Evolutionary conservation across 495 filamentous ascomycete genomes (phyloP).

Genomic region (Evernia prunastri): DNA sequence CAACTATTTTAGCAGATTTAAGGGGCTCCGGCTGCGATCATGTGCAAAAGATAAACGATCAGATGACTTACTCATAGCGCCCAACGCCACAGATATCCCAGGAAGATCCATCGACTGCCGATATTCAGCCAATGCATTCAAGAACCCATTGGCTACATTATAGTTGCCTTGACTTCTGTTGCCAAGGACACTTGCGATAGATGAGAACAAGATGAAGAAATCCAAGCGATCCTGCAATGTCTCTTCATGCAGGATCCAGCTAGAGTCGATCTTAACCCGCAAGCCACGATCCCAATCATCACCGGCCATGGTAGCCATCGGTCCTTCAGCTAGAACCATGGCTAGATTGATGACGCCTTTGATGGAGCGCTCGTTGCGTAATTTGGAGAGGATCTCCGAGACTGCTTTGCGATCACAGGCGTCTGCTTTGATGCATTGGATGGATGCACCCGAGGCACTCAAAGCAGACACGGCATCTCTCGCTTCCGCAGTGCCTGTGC

Average conservation of each 20-base stretch:
- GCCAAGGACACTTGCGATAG: conserved; percentile 25
- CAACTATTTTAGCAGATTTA: neutral
- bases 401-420: conserved; percentile 25
- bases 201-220: conserved; percentile 36
- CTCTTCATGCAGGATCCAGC: conserved; percentile 22
- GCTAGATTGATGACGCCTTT: conserved; percentile 42
- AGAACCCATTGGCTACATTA: conserved; percentile 27
- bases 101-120: conserved; percentile 23
- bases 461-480: neutral
- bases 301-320: conserved; percentile 27
- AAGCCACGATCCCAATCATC: conserved; percentile 31
- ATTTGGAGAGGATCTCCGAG: neutral
- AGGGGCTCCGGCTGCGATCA: neutral
- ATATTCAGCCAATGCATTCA: conserved; percentile 28
- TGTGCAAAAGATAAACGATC: neutral
- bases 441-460: conserved; percentile 11
- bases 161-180: conserved; percentile 28
- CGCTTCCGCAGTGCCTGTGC: neutral
- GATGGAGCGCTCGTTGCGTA: conserved; percentile 27
- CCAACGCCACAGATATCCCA: conserved; percentile 24
- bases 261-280: conserved; percentile 21
- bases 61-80: conserved; percentile 23
- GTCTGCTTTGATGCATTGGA: conserved; percentile 31
- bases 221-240: conserved; percentile 21
- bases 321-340: conserved; percentile 32